Base-by-base conservation (phyloP, 371 early-diverging fungal genomes). In the Syncephalastrum sp. region DNA sequence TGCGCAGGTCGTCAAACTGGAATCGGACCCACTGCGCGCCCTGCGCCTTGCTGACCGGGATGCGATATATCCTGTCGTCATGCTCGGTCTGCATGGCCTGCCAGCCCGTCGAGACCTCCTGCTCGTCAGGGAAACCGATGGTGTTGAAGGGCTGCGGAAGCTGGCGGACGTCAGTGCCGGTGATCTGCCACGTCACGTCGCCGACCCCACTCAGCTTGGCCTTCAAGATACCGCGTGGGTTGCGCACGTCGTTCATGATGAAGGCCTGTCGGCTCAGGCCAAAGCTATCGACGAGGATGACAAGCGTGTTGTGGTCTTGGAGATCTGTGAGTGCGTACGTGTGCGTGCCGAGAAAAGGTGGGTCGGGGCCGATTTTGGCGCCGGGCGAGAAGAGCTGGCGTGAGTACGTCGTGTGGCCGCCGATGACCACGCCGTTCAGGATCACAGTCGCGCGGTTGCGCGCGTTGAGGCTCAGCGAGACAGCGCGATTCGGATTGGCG, bases 321-420 rank as follows among this genome's bases (percentile, higher is more conserved):
- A 75, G 51, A 47, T 63, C 64, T 0, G 72, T 61, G 14, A 78
- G 61, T 10, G 70, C 61, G 57, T 87, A 89, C 3, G 71, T 75
- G 3, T 72, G 56, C 33, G 67, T 65, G 23, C 87, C 88, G 27
- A 79, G 59, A 25, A 75, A 77, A 60, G 65, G 72, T 3, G 82
- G 77, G 50, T 94, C 94, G 14, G 91, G 89, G 3, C 94, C 94
- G 33, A 81, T 74, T 43, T 91, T 86, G 15, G 87, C 73, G 3
- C 92, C 91, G 3, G 91, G 71, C 29, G 64, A 61, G 21, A 84
- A 66, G 19, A 86, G 43, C 53, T 81, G 85, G 14, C 81, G 74
- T 33, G 87, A 86, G 61, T 90, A 91, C 0, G 90, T 88, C 49
- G 87, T 88, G 57, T 92, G 91, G 0, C 92, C 91, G 15, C 92